These are phyloP conservation scores for Lepidopterella palustris DNA, from an alignment of 495 filamentous ascomycete genomes.

Conservation along the genomic window DNA sequence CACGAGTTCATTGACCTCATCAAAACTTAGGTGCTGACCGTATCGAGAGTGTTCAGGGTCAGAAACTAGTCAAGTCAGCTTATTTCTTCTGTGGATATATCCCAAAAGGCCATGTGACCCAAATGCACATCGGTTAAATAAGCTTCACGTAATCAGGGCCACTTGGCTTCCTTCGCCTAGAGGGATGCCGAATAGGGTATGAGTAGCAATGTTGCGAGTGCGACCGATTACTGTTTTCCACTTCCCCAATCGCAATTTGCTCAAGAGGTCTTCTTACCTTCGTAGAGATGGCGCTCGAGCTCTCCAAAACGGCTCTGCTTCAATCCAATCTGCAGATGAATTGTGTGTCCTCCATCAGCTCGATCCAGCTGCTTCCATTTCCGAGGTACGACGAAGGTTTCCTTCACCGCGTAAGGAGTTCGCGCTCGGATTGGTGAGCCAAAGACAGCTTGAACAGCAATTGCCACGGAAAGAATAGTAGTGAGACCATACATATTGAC, in stretches of 20 bases:
- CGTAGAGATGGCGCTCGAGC: conserved; percentile 39
- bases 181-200: too few relatives aligned
- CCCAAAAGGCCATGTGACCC: not conserved
- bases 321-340: conserved; percentile 40
- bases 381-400: conserved; percentile 44
- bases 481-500: not conserved
- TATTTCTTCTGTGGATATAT: not conserved
- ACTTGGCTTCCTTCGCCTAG: too few relatives aligned
- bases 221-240: not conserved
- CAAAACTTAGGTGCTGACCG: conserved; percentile 38
- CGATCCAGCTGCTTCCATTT: conserved; percentile 44
- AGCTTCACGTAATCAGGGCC: too few relatives aligned
- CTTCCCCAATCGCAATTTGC: not conserved
- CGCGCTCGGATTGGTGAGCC: conserved; percentile 23
- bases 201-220: not conserved
- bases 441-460: conserved; percentile 17
- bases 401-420: conserved; percentile 46
- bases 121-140: too few relatives aligned
- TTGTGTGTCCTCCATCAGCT: conserved; percentile 37
- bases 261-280: conserved; percentile 29
- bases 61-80: conserved; percentile 35
- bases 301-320: conserved; percentile 42
- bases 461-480: conserved; percentile 15
- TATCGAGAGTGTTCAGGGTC: conserved; percentile 40
- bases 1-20: conserved; percentile 38